A percentile compares a stretch with the other conserved stretches of the same genome.
Evolutionary conservation across 2,329 filamentous ascomycete genomes (phyloP).

Genomic region (Xylariaceae sp.): DNA sequence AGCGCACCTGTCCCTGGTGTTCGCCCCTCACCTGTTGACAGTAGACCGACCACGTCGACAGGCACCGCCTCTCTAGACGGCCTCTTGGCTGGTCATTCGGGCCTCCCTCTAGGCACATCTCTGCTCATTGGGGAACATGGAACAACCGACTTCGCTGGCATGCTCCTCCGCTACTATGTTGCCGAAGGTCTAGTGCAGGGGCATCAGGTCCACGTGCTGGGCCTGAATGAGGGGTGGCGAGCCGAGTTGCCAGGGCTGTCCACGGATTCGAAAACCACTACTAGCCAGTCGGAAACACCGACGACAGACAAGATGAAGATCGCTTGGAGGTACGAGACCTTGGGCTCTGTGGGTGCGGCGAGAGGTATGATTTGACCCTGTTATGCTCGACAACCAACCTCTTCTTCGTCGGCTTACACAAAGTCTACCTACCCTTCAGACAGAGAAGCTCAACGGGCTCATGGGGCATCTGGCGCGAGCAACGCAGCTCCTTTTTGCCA

Average conservation of each 20-base stretch:
- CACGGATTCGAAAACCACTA: conserved; percentile 35
- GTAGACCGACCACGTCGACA: conserved; percentile 82
- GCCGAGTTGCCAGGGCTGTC: conserved; percentile 74
- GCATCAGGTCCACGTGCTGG: conserved; percentile 81
- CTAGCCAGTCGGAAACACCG: conserved; percentile 34
- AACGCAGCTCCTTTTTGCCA: conserved; percentile 56
- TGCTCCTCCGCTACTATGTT: conserved; percentile 80
- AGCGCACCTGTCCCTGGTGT: conserved; percentile 45
- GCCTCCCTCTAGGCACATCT: conserved; percentile 74
- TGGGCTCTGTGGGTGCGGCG: conserved; percentile 63
- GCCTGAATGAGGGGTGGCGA: conserved; percentile 73
- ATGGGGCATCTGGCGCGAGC: conserved; percentile 12
- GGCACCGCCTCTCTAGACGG: conserved; percentile 81
- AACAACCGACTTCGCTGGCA: conserved; percentile 88
- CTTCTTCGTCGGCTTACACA: neutral
- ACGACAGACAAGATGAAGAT: conserved; percentile 88
- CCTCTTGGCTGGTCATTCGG: conserved; percentile 79
- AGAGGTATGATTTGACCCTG: conserved; percentile 51
- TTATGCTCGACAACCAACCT: neutral
- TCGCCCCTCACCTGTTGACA: conserved; percentile 83
- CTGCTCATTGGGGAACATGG: conserved; percentile 82
- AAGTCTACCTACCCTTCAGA: conserved; percentile 19
- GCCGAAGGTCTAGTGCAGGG: conserved; percentile 90
- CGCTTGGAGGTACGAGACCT: conserved; percentile 89
- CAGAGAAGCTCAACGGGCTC: conserved; percentile 23